Evolutionary conservation across 129 eudicot genomes (phyloP), one percentile per base, ranked within the genome.

Genomic region (Smallanthus sonchifolius): DNA sequence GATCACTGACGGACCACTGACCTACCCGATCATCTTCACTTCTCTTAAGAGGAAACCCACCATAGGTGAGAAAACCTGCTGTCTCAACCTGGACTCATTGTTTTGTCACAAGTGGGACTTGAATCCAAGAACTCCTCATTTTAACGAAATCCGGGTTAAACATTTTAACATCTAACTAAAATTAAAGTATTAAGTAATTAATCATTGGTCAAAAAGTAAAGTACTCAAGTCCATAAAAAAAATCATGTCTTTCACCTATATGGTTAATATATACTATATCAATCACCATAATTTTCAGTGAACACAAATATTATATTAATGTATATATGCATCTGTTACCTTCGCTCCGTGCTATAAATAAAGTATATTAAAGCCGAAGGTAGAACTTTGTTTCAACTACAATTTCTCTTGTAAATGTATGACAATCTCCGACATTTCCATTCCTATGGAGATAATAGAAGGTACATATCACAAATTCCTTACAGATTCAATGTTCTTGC

Each of bases 181-280:
- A 2, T 9, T 44, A 44, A 40, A 44, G 3, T 30, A 11, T 24
- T 7, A 30, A n/a, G 7, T 7, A 47, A 30, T 13, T 30, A 24
- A 17, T 19, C 40, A 10, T 67, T 35, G 73, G 73, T 67, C 73
- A 67, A 67, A 67, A 67, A 67, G 73, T 45, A 15, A 19, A 67
- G 1, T 67, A 24, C 3, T 44, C 10, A 67, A 11, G 39, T 67
- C 56, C 44, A 44, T 67, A 19, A 44, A 7, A 40, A 67, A 67
- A 67, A 57, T 44, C 73, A 28, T 44, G 24, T 11, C 28, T 45
- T 45, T 68, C 59, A 68, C 59, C 73, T 10, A 43, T 28, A 13
- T 68, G 73, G 73, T 68, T 59, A 68, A 60, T 14, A 13, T 10
- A 10, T 60, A 60, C 30, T 24, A 24, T 24, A 24, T 44, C 49